Evolutionary conservation across 2,329 filamentous ascomycete species (phyloP).

Genomic region (Cercospora beticola): DNA sequence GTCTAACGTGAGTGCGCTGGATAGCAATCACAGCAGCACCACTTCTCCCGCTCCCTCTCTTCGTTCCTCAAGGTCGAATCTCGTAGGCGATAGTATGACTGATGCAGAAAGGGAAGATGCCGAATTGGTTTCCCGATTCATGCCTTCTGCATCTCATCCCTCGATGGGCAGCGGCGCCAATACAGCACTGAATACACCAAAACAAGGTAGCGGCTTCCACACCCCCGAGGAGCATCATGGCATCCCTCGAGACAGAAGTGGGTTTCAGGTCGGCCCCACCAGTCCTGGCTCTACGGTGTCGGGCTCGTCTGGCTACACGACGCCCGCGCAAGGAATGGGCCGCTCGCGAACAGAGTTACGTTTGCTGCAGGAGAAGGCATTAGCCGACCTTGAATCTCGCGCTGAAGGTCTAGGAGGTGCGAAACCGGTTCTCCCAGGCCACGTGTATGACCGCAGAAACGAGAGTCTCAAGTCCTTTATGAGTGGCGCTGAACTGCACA

Average conservation of each 20-base stretch:
- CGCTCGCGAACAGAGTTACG: constrained; percentile 36
- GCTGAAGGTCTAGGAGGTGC: constrained; percentile 21
- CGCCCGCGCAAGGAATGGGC: constrained; percentile 30
- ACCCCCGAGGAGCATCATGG: constrained; percentile 32
- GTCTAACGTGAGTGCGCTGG: constrained; percentile 36
- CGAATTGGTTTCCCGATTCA: constrained; percentile 37
- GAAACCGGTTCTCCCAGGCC: constrained; percentile 33
- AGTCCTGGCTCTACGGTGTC: constrained; percentile 35
- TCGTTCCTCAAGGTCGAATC: constrained; percentile 29
- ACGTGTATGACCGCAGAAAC: constrained; percentile 38
- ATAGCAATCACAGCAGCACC: constrained; percentile 32
- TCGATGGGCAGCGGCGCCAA: constrained; percentile 32
- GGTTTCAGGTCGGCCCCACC: constrained; percentile 27
- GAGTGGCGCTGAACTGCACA: constrained; percentile 18
- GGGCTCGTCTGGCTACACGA: constrained; percentile 34
- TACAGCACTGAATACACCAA: constrained; percentile 34
- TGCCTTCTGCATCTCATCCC: constrained; percentile 35
- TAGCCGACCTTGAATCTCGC: constrained; percentile 34
- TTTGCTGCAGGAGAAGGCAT: constrained; percentile 37
- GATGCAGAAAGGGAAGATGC: constrained; percentile 25
- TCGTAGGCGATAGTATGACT: constrained; percentile 20
- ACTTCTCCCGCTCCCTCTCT: constrained; percentile 34
- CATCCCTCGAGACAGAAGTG: constrained; percentile 18
- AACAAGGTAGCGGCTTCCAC: constrained; percentile 30
- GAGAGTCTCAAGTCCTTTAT: constrained; percentile 37